Conservation (phyloP, 768 basidiomycete genomes). For the Filobasidium wieringae region DNA sequence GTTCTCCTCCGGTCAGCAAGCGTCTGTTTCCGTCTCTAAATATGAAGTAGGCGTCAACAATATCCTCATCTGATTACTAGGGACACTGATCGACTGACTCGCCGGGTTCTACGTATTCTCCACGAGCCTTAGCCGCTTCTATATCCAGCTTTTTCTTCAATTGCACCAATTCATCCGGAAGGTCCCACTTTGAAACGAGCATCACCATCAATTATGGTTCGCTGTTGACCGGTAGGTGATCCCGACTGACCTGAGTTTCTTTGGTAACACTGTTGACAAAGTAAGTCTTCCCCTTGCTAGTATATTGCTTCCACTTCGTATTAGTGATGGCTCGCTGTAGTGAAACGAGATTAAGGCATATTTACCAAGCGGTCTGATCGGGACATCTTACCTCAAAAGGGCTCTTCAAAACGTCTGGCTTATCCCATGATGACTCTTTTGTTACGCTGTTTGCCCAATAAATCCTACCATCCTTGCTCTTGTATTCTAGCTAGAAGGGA, state of each 20-base stretch:
- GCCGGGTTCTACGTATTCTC: constrained; percentile 19
- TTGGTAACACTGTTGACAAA: constrained; percentile 62
- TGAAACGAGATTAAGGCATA: neutral
- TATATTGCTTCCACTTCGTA: constrained; percentile 95
- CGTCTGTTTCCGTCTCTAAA: neutral
- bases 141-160: constrained; percentile 67
- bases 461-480: constrained; percentile 89
- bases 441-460: constrained; percentile 92
- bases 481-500: constrained; percentile 67
- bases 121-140: neutral
- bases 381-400: constrained; percentile 63
- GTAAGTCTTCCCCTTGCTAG: constrained; percentile 61
- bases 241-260: constrained; percentile 50
- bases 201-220: too few species aligned
- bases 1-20: neutral
- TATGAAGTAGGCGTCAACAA: too few species aligned
- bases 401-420: constrained; percentile 86
- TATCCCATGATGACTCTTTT: constrained; percentile 93
- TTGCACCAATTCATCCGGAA: constrained; percentile 83
- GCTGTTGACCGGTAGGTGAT: neutral
- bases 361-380: neutral
- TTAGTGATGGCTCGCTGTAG: constrained; percentile 67
- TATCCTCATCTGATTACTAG: too few species aligned
- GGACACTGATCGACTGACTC: too few species aligned
- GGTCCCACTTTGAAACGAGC: constrained; percentile 63